Evolutionary conservation across 306 rosid species (phyloP).

Genomic region (Ormosia emarginata): DNA sequence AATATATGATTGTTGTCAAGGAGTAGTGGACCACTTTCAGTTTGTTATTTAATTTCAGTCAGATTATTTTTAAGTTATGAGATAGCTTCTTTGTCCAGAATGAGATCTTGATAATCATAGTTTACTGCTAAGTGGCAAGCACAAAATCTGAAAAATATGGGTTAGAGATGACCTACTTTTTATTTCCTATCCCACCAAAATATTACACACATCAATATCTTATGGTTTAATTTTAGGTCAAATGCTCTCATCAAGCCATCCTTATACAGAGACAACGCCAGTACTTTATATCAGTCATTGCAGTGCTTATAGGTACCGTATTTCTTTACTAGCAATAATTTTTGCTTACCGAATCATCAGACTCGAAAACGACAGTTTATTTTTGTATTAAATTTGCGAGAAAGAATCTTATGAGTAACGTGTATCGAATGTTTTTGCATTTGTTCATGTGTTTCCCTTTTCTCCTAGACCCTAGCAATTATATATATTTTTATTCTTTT

Average conservation of each 20-base stretch:
- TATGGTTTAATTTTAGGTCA: not conserved
- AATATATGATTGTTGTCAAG: not conserved
- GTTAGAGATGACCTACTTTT: not conserved
- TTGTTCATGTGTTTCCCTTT: not conserved
- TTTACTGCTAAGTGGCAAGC: conserved; percentile 11
- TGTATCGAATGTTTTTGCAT: not conserved
- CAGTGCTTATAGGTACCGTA: not conserved
- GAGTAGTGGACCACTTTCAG: conserved; percentile 23
- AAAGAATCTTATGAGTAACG: not conserved
- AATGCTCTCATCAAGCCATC: not conserved
- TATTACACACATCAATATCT: not conserved
- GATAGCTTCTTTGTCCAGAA: not conserved
- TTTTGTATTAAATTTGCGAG: not conserved
- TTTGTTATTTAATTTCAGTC: not conserved
- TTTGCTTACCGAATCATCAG: not conserved
- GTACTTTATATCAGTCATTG: not conserved
- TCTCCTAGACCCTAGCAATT: not conserved
- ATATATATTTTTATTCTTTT: no score
- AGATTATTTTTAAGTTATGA: not conserved
- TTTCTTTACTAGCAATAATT: not conserved
- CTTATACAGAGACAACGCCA: not conserved
- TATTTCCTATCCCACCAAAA: conserved; percentile 8
- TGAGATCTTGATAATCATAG: not conserved
- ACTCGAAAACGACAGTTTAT: conserved; percentile 1
- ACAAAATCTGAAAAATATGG: not conserved